Conservation (phyloP, 179 eudicot genomes). For the Beta macrorhiza region DNA sequence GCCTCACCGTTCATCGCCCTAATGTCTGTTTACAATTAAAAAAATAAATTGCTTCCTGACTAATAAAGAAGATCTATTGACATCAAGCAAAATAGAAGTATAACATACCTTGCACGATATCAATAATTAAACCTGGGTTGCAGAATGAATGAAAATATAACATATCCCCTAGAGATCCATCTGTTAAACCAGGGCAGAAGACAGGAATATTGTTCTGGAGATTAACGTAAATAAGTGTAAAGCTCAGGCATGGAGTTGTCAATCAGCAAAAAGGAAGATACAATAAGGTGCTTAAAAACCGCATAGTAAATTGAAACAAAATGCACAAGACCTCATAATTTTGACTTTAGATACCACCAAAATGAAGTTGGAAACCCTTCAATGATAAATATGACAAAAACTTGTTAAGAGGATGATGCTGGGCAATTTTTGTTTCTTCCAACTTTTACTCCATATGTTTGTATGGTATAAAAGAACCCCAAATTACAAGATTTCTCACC, state of each 20-base stretch:
- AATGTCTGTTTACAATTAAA: constrained; percentile 52
- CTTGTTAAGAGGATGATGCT: too few species aligned
- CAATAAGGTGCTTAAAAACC: not conserved
- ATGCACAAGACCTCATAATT: not conserved
- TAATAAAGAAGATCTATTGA: not conserved
- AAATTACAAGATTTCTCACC: constrained; percentile 37
- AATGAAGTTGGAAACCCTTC: not conserved
- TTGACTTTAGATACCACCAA: not conserved
- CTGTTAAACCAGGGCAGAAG: constrained; percentile 88
- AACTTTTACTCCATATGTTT: not conserved
- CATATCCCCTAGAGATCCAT: constrained; percentile 95
- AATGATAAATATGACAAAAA: not conserved
- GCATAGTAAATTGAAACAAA: not conserved
- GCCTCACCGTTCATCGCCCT: constrained; percentile 84
- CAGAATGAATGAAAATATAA: constrained; percentile 77
- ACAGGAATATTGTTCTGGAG: constrained; percentile 79
- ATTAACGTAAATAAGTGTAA: not conserved
- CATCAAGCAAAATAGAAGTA: not conserved
- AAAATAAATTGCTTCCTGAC: not conserved
- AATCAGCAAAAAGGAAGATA: not conserved
- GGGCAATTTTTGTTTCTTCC: not conserved
- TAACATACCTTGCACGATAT: constrained; percentile 67
- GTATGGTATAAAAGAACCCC: not conserved
- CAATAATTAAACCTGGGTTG: constrained; percentile 75
- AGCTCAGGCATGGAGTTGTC: not conserved